Evolutionary conservation across 495 filamentous ascomycete species (phyloP).

Genomic region (Talaromyces nanjingensis): DNA sequence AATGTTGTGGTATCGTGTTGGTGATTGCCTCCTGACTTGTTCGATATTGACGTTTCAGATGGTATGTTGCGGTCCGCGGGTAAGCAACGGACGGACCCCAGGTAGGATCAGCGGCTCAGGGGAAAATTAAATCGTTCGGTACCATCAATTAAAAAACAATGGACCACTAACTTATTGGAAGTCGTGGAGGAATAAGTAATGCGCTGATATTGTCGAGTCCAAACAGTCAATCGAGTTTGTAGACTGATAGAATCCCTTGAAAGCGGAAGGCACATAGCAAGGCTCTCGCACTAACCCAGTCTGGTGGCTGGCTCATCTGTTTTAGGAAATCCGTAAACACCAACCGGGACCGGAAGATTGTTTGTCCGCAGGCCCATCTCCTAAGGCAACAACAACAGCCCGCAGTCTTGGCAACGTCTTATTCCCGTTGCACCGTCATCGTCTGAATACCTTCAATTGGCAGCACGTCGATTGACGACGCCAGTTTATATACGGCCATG

Average conservation of each 20-base stretch:
- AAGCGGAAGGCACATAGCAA: slow-evolving; percentile 1
- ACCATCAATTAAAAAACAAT: not conserved
- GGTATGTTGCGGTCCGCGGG: slow-evolving; percentile 2
- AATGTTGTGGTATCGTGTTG: not conserved
- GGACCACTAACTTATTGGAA: not conserved
- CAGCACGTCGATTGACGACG: not conserved
- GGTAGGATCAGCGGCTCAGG: slow-evolving; percentile 8
- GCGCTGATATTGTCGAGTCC: not conserved
- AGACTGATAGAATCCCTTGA: not conserved
- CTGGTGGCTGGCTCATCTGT: slow-evolving; percentile 1
- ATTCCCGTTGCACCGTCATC: not conserved
- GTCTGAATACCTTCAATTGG: not conserved
- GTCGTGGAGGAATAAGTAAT: not conserved
- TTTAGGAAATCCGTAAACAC: slow-evolving; percentile 13
- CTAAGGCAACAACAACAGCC: slow-evolving; percentile 8
- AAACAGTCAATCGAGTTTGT: not conserved
- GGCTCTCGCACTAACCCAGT: not conserved
- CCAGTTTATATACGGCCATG: slow-evolving; percentile 18
- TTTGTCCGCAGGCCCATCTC: not conserved
- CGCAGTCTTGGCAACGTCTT: not conserved
- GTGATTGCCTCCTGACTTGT: not conserved
- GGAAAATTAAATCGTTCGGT: not conserved
- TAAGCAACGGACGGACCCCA: slow-evolving; percentile 1
- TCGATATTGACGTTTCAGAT: slow-evolving; percentile 1
- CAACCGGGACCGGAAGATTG: not conserved